Evolutionary conservation across 257 asterid species (phyloP).

Genomic region (Solanum boliviense): DNA sequence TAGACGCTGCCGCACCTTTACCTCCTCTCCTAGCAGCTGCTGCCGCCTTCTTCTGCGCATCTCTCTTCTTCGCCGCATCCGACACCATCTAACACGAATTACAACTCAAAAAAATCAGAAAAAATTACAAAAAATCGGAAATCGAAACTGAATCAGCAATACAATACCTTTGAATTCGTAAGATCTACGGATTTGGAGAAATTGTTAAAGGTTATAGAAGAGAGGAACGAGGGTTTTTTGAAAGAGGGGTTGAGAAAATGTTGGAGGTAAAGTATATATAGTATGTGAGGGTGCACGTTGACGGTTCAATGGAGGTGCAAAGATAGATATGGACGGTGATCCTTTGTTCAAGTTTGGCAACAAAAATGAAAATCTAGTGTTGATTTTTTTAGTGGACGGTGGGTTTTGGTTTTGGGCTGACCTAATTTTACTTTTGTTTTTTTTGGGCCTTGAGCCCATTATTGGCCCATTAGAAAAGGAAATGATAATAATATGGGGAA

Average conservation of each 20-base stretch:
- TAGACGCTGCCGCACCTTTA: constrained; percentile 30
- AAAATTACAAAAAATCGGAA: background rate
- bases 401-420: background rate
- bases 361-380: background rate
- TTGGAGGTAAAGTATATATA: background rate
- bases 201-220: background rate
- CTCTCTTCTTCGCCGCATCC: constrained; percentile 97
- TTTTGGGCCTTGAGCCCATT: background rate
- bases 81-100: constrained; percentile 66
- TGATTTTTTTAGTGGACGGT: background rate
- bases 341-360: background rate
- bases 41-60: constrained; percentile 96
- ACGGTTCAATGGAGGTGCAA: background rate
- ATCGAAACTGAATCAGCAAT: background rate
- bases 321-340: background rate
- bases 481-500: background rate
- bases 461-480: background rate
- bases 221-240: constrained; percentile 1
- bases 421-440: background rate
- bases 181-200: background rate
- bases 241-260: background rate
- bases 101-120: background rate
- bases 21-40: constrained; percentile 54
- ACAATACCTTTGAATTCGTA: background rate
- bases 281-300: background rate